Evolutionary conservation across 768 basidiomycete species (phyloP), one percentile per base, ranked within the genome.

Genomic region (Clavulina sp.): DNA sequence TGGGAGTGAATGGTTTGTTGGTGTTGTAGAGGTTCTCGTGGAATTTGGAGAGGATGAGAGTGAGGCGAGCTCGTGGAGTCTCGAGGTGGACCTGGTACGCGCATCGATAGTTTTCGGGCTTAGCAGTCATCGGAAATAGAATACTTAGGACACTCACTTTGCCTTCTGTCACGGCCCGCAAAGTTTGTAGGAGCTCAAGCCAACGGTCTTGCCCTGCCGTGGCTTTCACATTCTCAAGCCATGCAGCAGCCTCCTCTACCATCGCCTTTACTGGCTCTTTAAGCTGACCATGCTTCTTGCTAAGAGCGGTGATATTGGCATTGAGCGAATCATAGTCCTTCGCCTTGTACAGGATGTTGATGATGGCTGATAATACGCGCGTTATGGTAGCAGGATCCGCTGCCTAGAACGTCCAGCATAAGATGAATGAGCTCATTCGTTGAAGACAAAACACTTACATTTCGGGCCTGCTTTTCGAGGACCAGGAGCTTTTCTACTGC

Each of bases 281-380:
- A 57, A 97, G 71, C 62, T 99, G 95, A 0, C 95, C 93, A 65
- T 97, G 95, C 61, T 96, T 97, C 74, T 95, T 96, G 66, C 81
- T 82, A 58, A 95, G 67, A 18, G 76, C 46, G 31, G 69, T 72
- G 53, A 87, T 72, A 55, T 73, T 79, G 5, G 73, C 69, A 61
- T 91, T 89, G 52, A 92, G 68, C 50, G 77, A 71, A 30, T 71
- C 65, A 61, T 80, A 80, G 61, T 93, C 74, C 53, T 72, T 73
- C 23, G 78, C 77, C 56, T 80, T 69, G 63, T 86, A 87, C 56
- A 75, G 76, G 55, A 88, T 73, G 55, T 81, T 73, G 28, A 78
- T 66, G 54, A 84, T 73, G 31, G 81, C 71, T 62, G 81, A 81
- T 50, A 81, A 81, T 19, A 97, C 76, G 44, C 81, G 77, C 31